phyloP scores from a whole-genome alignment of 257 asterid species.

The Nicotiana attenuata region DNA sequence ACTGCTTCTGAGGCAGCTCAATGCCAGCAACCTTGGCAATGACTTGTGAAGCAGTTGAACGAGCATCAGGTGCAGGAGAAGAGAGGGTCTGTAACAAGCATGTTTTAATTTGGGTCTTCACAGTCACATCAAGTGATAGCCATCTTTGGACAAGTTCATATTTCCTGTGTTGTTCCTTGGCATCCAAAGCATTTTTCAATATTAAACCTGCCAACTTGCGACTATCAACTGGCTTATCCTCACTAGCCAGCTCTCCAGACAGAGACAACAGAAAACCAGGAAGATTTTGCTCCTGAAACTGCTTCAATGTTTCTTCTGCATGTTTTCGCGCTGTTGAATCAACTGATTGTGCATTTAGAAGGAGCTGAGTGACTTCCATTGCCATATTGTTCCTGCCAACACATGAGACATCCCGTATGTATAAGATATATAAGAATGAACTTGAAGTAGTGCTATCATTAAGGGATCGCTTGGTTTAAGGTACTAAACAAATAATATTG shows the following conservation, averaged over 20 bases:
- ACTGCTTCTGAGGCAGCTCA: conserved; percentile 74
- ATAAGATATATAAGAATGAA: neutral
- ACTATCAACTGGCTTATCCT: conserved; percentile 73
- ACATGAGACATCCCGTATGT: neutral
- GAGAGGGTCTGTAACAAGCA: conserved; percentile 69
- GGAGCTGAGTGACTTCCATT: conserved; percentile 79
- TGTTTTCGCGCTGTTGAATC: conserved; percentile 63
- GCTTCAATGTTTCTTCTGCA: conserved; percentile 67
- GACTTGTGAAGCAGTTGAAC: conserved; percentile 79
- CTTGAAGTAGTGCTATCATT: neutral
- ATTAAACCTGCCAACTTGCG: conserved; percentile 74
- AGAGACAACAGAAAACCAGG: conserved; percentile 59
- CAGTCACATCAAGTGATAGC: conserved; percentile 55
- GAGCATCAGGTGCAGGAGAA: conserved; percentile 53
- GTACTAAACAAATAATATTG: neutral
- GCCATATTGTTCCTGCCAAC: conserved; percentile 45
- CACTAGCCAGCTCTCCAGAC: conserved; percentile 66
- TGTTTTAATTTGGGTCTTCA: conserved; percentile 62
- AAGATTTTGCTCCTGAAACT: conserved; percentile 85
- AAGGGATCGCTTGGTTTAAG: neutral
- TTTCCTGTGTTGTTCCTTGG: conserved; percentile 71
- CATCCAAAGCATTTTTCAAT: conserved; percentile 75
- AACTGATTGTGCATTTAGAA: conserved; percentile 64
- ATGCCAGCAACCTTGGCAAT: conserved; percentile 77
- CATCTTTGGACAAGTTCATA: conserved; percentile 65